Evolutionary conservation across 2,329 filamentous ascomycete species (phyloP), one percentile per base, ranked within the genome.

Genomic region (Aspergillus terreus): DNA sequence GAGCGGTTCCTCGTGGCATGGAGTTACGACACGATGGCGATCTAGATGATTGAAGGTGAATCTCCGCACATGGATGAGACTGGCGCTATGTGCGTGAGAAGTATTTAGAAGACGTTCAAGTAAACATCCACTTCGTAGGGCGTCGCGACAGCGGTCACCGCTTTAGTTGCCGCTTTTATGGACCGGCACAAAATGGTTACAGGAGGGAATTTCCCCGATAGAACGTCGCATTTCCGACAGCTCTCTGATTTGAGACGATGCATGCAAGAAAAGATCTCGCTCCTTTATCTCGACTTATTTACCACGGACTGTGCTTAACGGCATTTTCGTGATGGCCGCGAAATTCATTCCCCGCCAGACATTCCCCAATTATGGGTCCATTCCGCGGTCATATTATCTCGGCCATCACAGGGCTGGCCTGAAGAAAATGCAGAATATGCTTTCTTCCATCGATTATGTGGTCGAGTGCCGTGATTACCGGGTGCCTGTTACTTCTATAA

Each of bases 391-490:
- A 53, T 99, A 97, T 75, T 99, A 90, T 75, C 81, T 97, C 44
- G 94, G 94, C 56, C 94, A 99, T 74, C 94, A 99, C 78, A 83
- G 84, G 54, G 82, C 88, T 9, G 94, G 89, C 14, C 78, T 96
- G 30, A 78, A 81, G 44, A 87, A 88, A 68, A 96, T 97, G 86
- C 88, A 89, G 68, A 82, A 82, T 36, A 80, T 88, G 67, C 81
- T 99, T 45, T 84, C 85, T 25, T 85, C 84, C 56, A 88, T 96
- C 63, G 88, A 92, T 64, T 84, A 97, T 41, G 84, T 99, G 49
- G 83, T 99, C 65, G 94, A 99, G 76, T 96, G 92, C 70, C 88
- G 94, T 65, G 94, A 99, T 76, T 91, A 91, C 68, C 86, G 94
- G 44, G 85, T 96, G 0, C 94, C 94, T 0, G 75, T 97, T 9